These are phyloP conservation scores for Plenodomus lindquistii DNA, from an alignment of 2,329 filamentous ascomycete species.

Conservation along the genomic window DNA sequence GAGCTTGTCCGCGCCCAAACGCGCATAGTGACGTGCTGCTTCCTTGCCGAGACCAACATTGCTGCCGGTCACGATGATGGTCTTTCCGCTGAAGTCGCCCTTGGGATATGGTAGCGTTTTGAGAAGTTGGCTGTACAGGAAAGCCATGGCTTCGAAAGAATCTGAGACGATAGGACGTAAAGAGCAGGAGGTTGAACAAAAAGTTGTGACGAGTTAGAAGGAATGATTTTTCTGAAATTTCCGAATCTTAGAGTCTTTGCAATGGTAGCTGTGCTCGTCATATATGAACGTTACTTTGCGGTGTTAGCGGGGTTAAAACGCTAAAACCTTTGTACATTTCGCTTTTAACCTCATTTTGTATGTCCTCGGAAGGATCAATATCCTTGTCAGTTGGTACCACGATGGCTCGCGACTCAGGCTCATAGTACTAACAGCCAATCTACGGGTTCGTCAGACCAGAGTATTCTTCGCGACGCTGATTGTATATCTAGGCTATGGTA, in stretches of 20 bases:
- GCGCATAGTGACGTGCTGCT: conserved; percentile 32
- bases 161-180: neutral
- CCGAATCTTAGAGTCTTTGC: neutral
- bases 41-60: conserved; percentile 41
- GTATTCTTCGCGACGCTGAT: no score
- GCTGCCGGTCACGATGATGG: conserved; percentile 48
- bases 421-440: no score
- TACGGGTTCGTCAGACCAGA: no score
- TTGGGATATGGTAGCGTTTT: conserved; percentile 28
- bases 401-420: no score
- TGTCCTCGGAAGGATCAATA: neutral
- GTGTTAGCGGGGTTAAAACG: neutral
- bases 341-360: conserved; percentile 1
- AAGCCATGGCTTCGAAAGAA: conserved; percentile 15
- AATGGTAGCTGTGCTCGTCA: neutral
- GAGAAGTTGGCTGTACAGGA: conserved; percentile 48
- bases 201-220: neutral
- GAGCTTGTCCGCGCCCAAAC: conserved; percentile 23
- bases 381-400: no score
- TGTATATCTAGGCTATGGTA: no score
- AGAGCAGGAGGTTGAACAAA: neutral
- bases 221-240: neutral
- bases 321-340: no score
- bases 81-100: conserved; percentile 31
- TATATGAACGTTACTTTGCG: neutral